Evolutionary conservation across 78 protist species (phyloP), one percentile per base, ranked within the genome.

Genomic region (Dictyostelium brefeldianum): DNA sequence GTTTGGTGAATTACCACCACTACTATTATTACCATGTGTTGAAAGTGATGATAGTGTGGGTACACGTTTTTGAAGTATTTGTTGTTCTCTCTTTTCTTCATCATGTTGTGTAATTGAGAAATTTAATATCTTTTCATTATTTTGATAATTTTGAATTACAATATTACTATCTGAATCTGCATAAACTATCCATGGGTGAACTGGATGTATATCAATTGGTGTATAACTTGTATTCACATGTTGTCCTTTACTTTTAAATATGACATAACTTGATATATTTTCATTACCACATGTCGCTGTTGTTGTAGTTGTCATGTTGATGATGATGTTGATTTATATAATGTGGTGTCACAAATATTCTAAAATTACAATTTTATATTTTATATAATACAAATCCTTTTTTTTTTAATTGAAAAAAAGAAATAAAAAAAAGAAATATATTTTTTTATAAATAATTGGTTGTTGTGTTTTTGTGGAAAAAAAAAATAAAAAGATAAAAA

Each of bases 51-150:
- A 74, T 11, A 87, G 56, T 20, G 82, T 87, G 20, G 84, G 82
- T 31, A 87, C 71, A 7, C 25, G n/a, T 47, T 62, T 54, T 59
- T 87, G 92, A 9, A 84, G 41, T 17, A 75, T 10, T 12, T 53
- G 54, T 17, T 51, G 78, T 64, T 87, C 92, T 51, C 83, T 56
- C 36, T 80, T 53, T 43, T 87, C 92, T 77, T 87, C 92, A 43
- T 77, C 92, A 48, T 87, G 92, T 64, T 87, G 92, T 10, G 48
- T 7, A 77, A 87, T 87, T 59, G 92, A 87, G 47, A 87, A 87
- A 27, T 87, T 87, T 51, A 87, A 64, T 77, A 87, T 74, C 69
- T 77, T 87, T 75, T 87, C 83, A 62, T 69, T 56, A 43, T 75
- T 77, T 27, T 59, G 29, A 50, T 87, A 87, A 56, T 87, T 87